A percentile compares a stretch with the other conserved stretches of the same genome.
phyloP scores from a whole-genome alignment of 805 yeast genomes.

The Komagataella ulmi region DNA sequence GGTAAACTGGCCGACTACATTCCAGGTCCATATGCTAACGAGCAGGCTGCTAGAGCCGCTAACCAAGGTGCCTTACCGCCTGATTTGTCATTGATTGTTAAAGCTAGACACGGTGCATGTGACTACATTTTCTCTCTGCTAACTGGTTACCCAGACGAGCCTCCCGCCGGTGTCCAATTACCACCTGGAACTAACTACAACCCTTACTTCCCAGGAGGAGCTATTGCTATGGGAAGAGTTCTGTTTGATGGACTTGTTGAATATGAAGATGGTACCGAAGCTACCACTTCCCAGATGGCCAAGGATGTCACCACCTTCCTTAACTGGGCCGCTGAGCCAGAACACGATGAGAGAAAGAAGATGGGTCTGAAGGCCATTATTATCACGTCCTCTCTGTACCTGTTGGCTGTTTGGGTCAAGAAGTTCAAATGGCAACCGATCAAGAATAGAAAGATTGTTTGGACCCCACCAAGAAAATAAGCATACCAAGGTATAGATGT shows the following conservation, averaged over 20 bases:
- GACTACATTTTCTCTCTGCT: conserved; percentile 90
- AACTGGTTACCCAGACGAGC: conserved; percentile 98
- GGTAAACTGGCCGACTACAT: conserved; percentile 95
- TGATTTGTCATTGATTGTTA: conserved; percentile 90
- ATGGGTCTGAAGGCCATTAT: conserved; percentile 88
- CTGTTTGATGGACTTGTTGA: conserved; percentile 95
- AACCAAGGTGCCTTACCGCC: conserved; percentile 99
- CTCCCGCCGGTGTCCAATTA: conserved; percentile 92
- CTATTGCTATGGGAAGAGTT: conserved; percentile 98
- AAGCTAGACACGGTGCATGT: conserved; percentile 97
- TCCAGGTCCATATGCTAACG: conserved; percentile 94
- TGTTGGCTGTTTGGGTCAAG: conserved; percentile 82
- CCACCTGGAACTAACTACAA: conserved; percentile 95
- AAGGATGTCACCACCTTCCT: conserved; percentile 93
- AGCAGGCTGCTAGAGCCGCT: conserved; percentile 98
- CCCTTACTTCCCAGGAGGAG: conserved; percentile 99
- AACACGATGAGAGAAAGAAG: conserved; percentile 96
- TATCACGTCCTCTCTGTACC: conserved; percentile 65
- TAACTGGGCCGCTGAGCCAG: conserved; percentile 98
- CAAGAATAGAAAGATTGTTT: conserved; percentile 88
- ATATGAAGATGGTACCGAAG: conserved; percentile 98
- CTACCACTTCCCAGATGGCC: conserved; percentile 98
- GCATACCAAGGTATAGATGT: background rate
- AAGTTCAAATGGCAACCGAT: conserved; percentile 96
- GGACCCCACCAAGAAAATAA: conserved; percentile 79